phyloP scores from a whole-genome alignment of 148 eudicot genomes.

The Vaccinium macrocarpon region DNA sequence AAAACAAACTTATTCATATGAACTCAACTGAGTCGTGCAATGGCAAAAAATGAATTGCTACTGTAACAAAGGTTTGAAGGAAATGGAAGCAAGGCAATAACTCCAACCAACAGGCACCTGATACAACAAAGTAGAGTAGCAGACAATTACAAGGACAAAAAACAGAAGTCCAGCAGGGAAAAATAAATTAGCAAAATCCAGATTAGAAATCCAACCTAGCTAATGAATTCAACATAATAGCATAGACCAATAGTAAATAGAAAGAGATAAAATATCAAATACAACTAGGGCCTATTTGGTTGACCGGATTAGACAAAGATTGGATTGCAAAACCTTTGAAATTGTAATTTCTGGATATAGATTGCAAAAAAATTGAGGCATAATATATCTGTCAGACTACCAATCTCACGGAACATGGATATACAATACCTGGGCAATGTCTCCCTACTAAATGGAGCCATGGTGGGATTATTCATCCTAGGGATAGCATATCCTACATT shows the following conservation, averaged over 20 bases:
- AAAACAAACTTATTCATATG: not conserved
- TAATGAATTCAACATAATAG: not conserved
- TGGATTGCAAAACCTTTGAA: not conserved
- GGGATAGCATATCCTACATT: not conserved
- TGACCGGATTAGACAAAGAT: not conserved
- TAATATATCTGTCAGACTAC: not conserved
- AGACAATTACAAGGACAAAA: too few relatives aligned
- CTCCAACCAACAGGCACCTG: too few relatives aligned
- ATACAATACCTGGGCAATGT: not conserved
- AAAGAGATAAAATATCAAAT: not conserved
- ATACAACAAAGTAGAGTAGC: too few relatives aligned
- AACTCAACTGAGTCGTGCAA: conserved; percentile 8
- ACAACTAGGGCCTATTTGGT: not conserved
- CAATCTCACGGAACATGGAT: not conserved
- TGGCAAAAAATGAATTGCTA: not conserved
- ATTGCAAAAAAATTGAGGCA: too few relatives aligned
- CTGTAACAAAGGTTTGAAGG: not conserved
- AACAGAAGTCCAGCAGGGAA: not conserved
- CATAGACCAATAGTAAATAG: not conserved
- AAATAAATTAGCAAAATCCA: not conserved
- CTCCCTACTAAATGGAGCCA: not conserved
- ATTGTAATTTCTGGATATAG: not conserved
- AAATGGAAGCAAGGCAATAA: not conserved
- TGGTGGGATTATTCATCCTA: conserved; percentile 1
- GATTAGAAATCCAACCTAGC: not conserved